Evolutionary conservation across 129 eudicot species (phyloP), one percentile per base, ranked within the genome.

Genomic region (Kitagawia praeruptora): DNA sequence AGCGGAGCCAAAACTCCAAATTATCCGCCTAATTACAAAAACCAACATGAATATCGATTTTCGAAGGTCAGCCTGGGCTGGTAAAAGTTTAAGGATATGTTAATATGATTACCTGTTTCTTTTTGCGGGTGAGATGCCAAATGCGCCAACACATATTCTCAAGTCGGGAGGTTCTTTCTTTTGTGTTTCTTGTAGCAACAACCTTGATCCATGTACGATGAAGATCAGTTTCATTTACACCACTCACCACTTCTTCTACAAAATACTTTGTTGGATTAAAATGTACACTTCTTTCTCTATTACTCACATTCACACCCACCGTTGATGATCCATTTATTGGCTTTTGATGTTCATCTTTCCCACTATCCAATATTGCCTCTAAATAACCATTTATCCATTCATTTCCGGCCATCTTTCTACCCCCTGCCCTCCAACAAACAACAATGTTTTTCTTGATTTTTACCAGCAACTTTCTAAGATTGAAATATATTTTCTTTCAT

Each of bases 61-160:
- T 58, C 31, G 1, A 58, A 19, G 64, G 1, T 16, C n/a, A 51
- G 6, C 25, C 61, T 19, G 14, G 61, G 18, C 11, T 13, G 51
- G 23, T 51, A 51, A 51, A 53, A 18, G 8, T 51, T 8, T 2
- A 7, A 25, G 34, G 45, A 54, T 14, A 4, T 2, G 58, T 46
- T 46, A 18, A 70, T 5, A 15, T 9, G 16, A 31, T 6, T 56
- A 61, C 98, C 94, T 93, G 96, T 78, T 93, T 93, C 80, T 89
- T 91, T 81, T 93, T 93, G 85, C 98, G 96, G 42, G 98, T 83
- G 79, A 93, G 98, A 83, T 89, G 96, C 96, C 98, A 93, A 53
- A 93, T 93, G 34, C 98, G 92, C 98, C 98, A 93, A 78, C 98
- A 93, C 98, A 93, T 93, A 31, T 93, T 93, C 80, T 91, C 96